Base-by-base conservation (phyloP, 2,329 filamentous ascomycete genomes). In the Metarhizium anisopliae region DNA sequence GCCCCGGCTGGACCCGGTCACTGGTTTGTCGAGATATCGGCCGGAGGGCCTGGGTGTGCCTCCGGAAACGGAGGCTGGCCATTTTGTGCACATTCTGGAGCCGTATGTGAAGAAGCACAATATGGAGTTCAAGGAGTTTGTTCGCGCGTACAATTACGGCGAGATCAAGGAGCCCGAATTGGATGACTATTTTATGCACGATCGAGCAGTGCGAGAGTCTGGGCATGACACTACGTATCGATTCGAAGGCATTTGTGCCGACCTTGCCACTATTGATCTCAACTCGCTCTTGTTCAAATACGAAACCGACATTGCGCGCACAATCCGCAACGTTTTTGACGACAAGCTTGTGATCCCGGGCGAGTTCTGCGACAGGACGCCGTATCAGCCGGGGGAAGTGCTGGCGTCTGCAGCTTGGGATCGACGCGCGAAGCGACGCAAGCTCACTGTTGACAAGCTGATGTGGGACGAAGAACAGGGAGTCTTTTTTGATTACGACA, bases 401-500 rank as follows among this genome's bases (percentile, higher is more conserved):
- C 89, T 96, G 68, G 87, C 87, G 2, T 96, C 93, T 1, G 86
- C 91, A 0, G 78, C 83, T 51, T 99, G 94, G 94, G 92, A 96
- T 68, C 88, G 92, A 45, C 87, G 91, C 43, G 90, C 91, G 50
- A 89, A 87, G 74, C 83, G 85, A 64, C 85, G 94, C 65, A 93
- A 94, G 77, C 77, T 86, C 62, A 84, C 84, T 8, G 94, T 97
- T 64, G 89, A 97, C 72, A 94, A 91, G 74, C 90, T 94, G 66
- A 84, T 95, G 69, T 99, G 94, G 94, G 88, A 95, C 67, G 87
- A 93, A 62, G 79, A 89, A 62, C 85, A 89, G 68, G 93, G 93
- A 57, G 95, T 97, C 89, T 99, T 90, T 77, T 97, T 97, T 67
- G 94, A 99, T 73, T 99, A 97, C 71, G 82, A 99, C 74, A 95